Conservation (phyloP, 2,329 filamentous ascomycete genomes). For the Aphanocladium album region DNA sequence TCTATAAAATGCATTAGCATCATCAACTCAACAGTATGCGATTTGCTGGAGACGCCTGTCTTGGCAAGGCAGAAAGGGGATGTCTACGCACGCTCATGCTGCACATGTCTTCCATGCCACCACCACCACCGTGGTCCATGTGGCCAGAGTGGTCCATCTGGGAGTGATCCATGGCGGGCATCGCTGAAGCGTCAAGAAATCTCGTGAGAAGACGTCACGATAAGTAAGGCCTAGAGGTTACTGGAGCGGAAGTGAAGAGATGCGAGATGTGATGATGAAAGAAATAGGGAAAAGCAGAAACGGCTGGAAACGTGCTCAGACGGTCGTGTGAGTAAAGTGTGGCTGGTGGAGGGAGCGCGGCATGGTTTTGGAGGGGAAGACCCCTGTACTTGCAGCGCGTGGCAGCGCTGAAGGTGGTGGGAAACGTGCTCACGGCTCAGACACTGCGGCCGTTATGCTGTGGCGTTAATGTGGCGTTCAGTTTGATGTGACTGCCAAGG, state of each 20-base stretch:
- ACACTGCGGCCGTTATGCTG: constrained; percentile 3
- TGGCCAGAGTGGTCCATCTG: constrained; percentile 40
- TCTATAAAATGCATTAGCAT: constrained; percentile 47
- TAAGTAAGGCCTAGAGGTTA: not conserved
- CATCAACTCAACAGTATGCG: no score
- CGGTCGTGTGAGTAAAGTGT: constrained; percentile 26
- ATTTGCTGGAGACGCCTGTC: not conserved
- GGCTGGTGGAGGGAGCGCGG: not conserved
- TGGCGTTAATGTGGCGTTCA: constrained; percentile 1
- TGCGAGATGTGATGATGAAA: not conserved
- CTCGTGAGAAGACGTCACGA: no score
- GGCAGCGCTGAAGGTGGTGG: not conserved
- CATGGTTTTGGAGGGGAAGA: not conserved
- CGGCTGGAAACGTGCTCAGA: constrained; percentile 35
- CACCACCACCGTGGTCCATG: constrained; percentile 41
- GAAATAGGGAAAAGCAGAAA: not conserved
- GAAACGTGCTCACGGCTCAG: constrained; percentile 7
- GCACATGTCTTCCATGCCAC: constrained; percentile 64
- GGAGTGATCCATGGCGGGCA: constrained; percentile 28
- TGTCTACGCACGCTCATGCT: constrained; percentile 76
- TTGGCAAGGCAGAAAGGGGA: not conserved
- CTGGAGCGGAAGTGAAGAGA: not conserved
- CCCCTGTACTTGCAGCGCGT: no score
- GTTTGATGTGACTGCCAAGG: not conserved
- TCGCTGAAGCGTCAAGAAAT: constrained; percentile 5